phyloP scores from a whole-genome alignment of 306 rosid genomes.

The Pterocarpus macrocarpus region DNA sequence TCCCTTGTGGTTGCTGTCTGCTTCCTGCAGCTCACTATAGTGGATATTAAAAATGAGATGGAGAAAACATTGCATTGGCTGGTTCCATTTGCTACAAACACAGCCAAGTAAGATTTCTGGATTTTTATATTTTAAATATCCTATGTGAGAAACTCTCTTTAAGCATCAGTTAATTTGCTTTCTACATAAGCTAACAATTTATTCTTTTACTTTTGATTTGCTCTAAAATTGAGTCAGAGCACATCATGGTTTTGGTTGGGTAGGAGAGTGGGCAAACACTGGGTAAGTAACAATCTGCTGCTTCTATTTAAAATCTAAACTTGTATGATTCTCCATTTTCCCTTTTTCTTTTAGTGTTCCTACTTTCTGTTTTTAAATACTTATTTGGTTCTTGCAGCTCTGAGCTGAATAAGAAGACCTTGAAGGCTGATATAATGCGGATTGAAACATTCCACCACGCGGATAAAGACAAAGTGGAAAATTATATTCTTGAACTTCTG shows the following conservation, averaged over 20 bases:
- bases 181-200: conserved; percentile 41
- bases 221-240: conserved; percentile 63
- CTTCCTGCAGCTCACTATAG: conserved; percentile 68
- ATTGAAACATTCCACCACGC: conserved; percentile 92
- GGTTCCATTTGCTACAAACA: conserved; percentile 85
- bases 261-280: conserved; percentile 89
- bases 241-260: conserved; percentile 98
- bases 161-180: conserved; percentile 18
- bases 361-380: conserved; percentile 1
- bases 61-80: conserved; percentile 88
- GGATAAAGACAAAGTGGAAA: conserved; percentile 75
- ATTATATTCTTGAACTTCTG: conserved; percentile 69
- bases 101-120: conserved; percentile 77
- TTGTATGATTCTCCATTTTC: background rate
- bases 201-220: conserved; percentile 45
- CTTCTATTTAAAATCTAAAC: background rate
- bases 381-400: conserved; percentile 59
- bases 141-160: conserved; percentile 8
- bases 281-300: conserved; percentile 66
- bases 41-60: conserved; percentile 84
- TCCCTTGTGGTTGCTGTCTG: conserved; percentile 23
- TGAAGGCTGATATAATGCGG: conserved; percentile 63
- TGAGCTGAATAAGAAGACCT: conserved; percentile 64
- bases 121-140: conserved; percentile 12
- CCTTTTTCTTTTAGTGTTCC: background rate